Conservation (phyloP, 23 red algal species). For the Gracilariopsis chorda region DNA sequence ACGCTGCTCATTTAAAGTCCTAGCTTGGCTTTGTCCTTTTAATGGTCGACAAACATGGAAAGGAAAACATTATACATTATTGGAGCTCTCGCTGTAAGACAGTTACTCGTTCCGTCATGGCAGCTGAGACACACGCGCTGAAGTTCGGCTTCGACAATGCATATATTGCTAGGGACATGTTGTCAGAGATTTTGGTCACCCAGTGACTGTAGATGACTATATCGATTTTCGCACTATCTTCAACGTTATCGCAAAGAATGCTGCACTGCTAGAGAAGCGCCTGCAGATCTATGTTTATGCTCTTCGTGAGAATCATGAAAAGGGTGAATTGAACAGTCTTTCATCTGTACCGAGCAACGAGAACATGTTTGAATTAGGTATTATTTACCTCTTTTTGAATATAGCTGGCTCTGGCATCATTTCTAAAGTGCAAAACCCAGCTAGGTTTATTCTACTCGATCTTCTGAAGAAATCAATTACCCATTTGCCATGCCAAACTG, state of each 20-base stretch:
- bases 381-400: no score
- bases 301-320: slow-evolving; percentile 19
- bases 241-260: slow-evolving; percentile 43
- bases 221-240: slow-evolving; percentile 11
- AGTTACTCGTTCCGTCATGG: slow-evolving; percentile 37
- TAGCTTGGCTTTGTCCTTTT: background rate
- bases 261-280: background rate
- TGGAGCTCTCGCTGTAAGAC: slow-evolving; percentile 2
- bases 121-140: slow-evolving; percentile 21
- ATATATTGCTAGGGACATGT: background rate
- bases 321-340: background rate
- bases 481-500: no score
- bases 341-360: background rate
- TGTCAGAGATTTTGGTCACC: background rate
- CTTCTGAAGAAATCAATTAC: no score
- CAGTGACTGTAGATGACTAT: slow-evolving; percentile 8
- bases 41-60: background rate
- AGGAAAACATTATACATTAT: slow-evolving; percentile 24
- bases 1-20: background rate
- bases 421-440: no score
- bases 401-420: no score
- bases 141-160: slow-evolving; percentile 41
- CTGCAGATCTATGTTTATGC: slow-evolving; percentile 24
- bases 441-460: no score
- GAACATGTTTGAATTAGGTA: no score